A percentile compares a stretch with the other conserved stretches of the same genome.
phyloP scores from a whole-genome alignment of 345 rosid species.

The Pistacia integerrima region DNA sequence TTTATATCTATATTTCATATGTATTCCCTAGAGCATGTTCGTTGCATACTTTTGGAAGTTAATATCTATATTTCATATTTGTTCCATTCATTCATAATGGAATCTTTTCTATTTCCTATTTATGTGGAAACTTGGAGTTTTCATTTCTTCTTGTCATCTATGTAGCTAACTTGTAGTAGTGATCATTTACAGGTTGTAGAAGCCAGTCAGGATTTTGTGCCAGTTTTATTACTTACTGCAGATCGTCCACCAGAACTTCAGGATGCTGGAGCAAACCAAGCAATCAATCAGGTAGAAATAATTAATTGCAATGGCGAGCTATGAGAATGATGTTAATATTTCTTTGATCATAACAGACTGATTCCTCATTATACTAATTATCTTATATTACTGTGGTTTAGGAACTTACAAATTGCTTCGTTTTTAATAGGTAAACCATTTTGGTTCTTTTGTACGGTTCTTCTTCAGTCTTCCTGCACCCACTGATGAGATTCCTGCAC shows the following conservation, averaged over 20 bases:
- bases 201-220: constrained; percentile 95
- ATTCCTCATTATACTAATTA: background rate
- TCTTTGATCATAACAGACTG: background rate
- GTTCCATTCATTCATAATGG: background rate
- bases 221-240: constrained; percentile 83
- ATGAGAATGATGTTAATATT: constrained; percentile 6
- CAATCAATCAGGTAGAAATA: constrained; percentile 79
- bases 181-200: constrained; percentile 76
- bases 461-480: constrained; percentile 91
- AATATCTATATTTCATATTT: background rate
- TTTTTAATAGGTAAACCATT: constrained; percentile 73
- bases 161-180: constrained; percentile 6
- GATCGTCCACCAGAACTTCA: constrained; percentile 98
- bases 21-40: background rate
- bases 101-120: background rate
- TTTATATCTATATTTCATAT: background rate
- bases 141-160: constrained; percentile 3
- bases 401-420: constrained; percentile 4
- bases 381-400: constrained; percentile 3
- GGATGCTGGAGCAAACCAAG: constrained; percentile 90
- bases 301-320: background rate
- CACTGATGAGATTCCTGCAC: constrained; percentile 70
- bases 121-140: background rate
- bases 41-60: background rate
- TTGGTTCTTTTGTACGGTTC: constrained; percentile 87